Evolutionary conservation across 805 yeast genomes (phyloP), one percentile per base, ranked within the genome.

Genomic region (Suhomyces vadensis): DNA sequence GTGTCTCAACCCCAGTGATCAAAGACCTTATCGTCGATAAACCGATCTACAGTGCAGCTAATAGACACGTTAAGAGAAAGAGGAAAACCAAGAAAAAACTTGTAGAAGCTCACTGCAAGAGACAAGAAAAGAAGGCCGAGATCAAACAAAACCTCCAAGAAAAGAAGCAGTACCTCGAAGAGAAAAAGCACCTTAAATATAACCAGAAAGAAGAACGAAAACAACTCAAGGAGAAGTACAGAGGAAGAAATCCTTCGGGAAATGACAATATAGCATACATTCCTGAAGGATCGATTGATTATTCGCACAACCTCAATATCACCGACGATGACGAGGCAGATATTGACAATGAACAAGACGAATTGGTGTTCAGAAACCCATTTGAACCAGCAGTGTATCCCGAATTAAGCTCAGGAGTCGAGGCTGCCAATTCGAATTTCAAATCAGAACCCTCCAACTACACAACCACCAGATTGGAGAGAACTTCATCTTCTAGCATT

Each of bases 21-120:
- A 55, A 55, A 44, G 59, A 54, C 21, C 51, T 67, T 55, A 58
- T 71, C 8, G 47, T 49, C 10, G 63, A 67, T 39, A 69, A 67
- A 48, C 77, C 75, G 4, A 69, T 71, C 14, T 71, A 71, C 46
- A 57, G 63, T 14, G 64, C 67, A 23, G 75, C 73, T 17, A 65
- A 65, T 50, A 55, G 60, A 42, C 69, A 61, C 42, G 50, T 62
- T 5, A 55, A 53, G 43, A 50, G 48, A 38, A 55, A 52, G 46
- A 51, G 47, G 46, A 55, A 37, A 17, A 36, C 29, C 38, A 39
- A 39, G 35, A 25, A 39, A 27, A 16, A 40, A 37, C 39, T 49
- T 36, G 39, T 13, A 23, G 35, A 38, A 16, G 4, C 16, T 5
- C 41, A 25, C 22, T 25, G 38, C 17, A 26, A n/a, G 9, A 42